Evolutionary conservation across 495 filamentous ascomycete genomes (phyloP), one percentile per base, ranked within the genome.

Genomic region (Podospora pseudocomata): DNA sequence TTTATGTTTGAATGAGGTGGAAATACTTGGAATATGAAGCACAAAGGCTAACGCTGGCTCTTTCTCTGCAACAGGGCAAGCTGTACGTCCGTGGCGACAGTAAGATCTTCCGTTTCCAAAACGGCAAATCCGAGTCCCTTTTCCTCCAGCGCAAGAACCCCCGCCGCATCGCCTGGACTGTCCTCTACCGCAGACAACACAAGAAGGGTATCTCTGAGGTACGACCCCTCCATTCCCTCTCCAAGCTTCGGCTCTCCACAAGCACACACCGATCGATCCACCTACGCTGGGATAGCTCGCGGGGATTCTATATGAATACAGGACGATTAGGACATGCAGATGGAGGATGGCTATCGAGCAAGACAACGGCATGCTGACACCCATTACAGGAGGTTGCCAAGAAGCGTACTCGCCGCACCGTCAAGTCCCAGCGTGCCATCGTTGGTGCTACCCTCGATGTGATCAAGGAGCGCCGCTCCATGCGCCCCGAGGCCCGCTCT

Each of bases 111-210:
- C 93, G 95, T 78, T 99, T 99, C 91, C 92, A 96, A 84, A 98
- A 96, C 83, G 94, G 95, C 87, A 99, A 99, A 86, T 94, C 93
- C 86, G 96, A 99, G 84, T 96, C 92, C 71, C 91, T 99, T 73
- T 98, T 98, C 89, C 93, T 98, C 71, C 95, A 99, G 87, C 94
- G 95, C 86, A 99, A 99, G 91, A 99, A 99, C 89, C 95, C 95
- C 78, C 93, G 95, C 81, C 91, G 94, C 77, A 97, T 99, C 82
- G 90, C 94, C 73, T 99, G 95, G 95, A 99, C 95, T 68, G 90
- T 93, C 74, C 92, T 99, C 68, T 99, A 88, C 90, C 89, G 95
- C 83, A 90, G 94, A 83, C 93, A 96, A 86, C 94, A 97, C 89
- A 94, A 92, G 88, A 99, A 99, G 92, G 95, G 95, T 90, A 94